These are phyloP conservation scores for Petunia secreta DNA, from an alignment of 257 asterid species.

Conservation along the genomic window DNA sequence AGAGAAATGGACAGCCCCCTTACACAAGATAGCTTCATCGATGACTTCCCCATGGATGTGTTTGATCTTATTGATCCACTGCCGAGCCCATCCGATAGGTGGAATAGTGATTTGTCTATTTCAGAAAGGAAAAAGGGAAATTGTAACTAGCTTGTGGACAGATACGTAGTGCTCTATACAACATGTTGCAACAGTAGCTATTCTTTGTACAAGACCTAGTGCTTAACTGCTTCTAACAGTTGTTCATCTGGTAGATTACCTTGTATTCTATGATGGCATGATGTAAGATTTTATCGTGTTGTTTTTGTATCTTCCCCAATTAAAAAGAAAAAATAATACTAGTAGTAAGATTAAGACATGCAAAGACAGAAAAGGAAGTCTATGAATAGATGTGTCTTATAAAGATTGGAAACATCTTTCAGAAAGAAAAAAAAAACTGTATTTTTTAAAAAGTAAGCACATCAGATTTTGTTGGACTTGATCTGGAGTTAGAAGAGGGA, in stretches of 20 bases:
- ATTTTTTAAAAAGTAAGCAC: no score
- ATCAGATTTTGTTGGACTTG: no score
- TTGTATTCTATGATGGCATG: neutral
- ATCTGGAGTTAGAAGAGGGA: no score
- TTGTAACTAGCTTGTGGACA: neutral
- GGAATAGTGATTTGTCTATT: conserved; percentile 20
- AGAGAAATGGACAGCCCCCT: conserved; percentile 30
- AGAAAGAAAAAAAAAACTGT: no score
- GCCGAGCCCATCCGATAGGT: conserved; percentile 78
- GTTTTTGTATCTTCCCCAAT: no score
- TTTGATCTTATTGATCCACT: conserved; percentile 65
- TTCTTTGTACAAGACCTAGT: conserved; percentile 12
- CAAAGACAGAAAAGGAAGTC: no score
- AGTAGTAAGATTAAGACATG: no score
- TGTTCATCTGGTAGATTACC: neutral
- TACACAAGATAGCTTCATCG: conserved; percentile 53
- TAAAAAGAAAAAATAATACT: no score
- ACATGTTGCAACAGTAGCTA: neutral
- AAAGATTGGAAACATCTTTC: no score
- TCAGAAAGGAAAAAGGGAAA: neutral
- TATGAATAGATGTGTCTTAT: no score
- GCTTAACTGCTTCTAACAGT: neutral
- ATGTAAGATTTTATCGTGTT: no score
- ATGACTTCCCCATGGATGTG: conserved; percentile 75
- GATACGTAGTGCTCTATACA: neutral